Evolutionary conservation across 1,139 yeast genomes (phyloP).

Genomic region (Ashbya aceris): DNA sequence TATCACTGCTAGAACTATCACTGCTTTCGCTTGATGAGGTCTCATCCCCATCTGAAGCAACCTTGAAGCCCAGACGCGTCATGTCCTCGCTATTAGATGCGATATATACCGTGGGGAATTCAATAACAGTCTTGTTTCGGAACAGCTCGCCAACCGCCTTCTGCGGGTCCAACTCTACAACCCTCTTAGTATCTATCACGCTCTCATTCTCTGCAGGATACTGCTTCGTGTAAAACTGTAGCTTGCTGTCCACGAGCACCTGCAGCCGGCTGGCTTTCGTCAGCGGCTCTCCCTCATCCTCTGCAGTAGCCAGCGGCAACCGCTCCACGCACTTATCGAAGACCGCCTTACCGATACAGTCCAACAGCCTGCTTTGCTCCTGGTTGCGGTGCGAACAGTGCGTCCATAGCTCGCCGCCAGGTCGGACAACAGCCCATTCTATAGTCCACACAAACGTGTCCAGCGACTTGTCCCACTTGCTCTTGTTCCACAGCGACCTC

Average conservation of each 20-base stretch:
- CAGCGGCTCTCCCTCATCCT: constrained; percentile 7
- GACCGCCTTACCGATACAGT: constrained; percentile 23
- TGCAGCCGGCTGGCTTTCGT: constrained; percentile 16
- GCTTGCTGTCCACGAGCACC: constrained; percentile 10
- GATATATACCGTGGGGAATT: constrained; percentile 64
- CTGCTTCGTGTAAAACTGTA: constrained; percentile 23
- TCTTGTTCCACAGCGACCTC: constrained; percentile 54
- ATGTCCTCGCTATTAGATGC: constrained; percentile 18
- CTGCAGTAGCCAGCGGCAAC: constrained; percentile 4
- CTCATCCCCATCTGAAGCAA: not conserved
- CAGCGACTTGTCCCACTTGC: constrained; percentile 62
- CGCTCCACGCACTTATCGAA: constrained; percentile 21
- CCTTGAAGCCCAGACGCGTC: not conserved
- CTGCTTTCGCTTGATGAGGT: constrained; percentile 6
- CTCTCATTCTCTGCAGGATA: constrained; percentile 20
- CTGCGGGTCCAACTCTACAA: constrained; percentile 16
- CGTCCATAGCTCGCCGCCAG: constrained; percentile 14
- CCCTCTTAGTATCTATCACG: constrained; percentile 21
- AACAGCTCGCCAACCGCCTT: constrained; percentile 37
- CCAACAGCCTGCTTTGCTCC: constrained; percentile 22
- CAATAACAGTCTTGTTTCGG: constrained; percentile 53
- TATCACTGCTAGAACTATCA: constrained; percentile 7
- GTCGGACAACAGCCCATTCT: constrained; percentile 47
- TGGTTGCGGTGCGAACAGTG: constrained; percentile 35
- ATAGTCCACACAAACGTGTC: constrained; percentile 69